These are phyloP conservation scores for fission yeast (Schizosaccharomyces pombe) DNA, from an alignment of 805 yeast genomes.

Conservation along the genomic window DNA sequence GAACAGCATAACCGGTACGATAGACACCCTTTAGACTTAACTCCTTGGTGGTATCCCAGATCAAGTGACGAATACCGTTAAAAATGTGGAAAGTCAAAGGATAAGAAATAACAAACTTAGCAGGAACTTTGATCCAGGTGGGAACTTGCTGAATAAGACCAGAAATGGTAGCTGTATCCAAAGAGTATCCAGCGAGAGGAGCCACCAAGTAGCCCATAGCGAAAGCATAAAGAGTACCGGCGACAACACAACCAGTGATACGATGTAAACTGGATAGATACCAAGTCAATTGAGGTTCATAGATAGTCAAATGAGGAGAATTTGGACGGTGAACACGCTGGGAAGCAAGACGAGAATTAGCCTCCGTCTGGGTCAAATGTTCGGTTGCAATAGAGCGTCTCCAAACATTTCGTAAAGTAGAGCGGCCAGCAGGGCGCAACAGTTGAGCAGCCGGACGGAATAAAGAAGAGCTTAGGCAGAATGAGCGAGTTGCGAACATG, in stretches of 20 bases:
- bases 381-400: conserved; percentile 16
- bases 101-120: conserved; percentile 49
- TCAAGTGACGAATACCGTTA: conserved; percentile 78
- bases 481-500: not conserved
- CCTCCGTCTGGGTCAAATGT: conserved; percentile 35
- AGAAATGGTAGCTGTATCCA: conserved; percentile 31
- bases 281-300: conserved; percentile 78
- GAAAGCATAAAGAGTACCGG: conserved; percentile 36
- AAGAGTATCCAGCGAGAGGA: conserved; percentile 32
- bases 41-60: conserved; percentile 78
- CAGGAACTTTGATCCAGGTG: conserved; percentile 30
- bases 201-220: conserved; percentile 54
- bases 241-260: conserved; percentile 66
- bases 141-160: conserved; percentile 41
- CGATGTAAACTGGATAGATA: conserved; percentile 63
- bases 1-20: conserved; percentile 70
- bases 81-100: conserved; percentile 71
- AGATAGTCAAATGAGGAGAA: conserved; percentile 76
- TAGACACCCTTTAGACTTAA: conserved; percentile 69
- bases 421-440: not conserved
- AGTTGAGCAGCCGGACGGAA: not conserved
- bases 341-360: conserved; percentile 42
- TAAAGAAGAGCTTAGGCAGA: not conserved
- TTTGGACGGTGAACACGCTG: conserved; percentile 77
- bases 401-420: not conserved